Conservation (phyloP, 2,329 filamentous ascomycete genomes). For the Botryotinia narcissicola region DNA sequence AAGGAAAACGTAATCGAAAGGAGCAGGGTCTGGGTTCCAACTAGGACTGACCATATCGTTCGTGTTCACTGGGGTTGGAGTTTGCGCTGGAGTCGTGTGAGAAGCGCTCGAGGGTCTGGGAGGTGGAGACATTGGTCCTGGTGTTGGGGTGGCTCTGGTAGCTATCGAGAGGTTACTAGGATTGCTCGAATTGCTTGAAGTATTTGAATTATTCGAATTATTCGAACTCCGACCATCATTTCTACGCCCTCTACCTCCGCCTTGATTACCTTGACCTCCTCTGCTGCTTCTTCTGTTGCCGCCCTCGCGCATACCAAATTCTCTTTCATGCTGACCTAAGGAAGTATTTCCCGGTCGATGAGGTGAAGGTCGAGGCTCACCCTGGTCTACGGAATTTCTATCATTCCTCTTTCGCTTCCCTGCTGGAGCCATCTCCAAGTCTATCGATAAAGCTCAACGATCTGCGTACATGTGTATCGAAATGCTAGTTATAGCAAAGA, state of each 20-base stretch:
- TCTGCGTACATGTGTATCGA: constrained; percentile 32
- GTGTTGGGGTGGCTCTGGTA: constrained; percentile 35
- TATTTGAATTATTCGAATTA: constrained; percentile 21
- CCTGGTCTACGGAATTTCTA: constrained; percentile 41
- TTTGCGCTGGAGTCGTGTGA: constrained; percentile 32
- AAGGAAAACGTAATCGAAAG: constrained; percentile 72
- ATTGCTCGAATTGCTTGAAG: constrained; percentile 32
- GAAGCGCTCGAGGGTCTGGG: constrained; percentile 34
- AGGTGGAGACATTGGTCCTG: constrained; percentile 40
- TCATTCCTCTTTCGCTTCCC: constrained; percentile 40
- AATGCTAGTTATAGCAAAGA: not conserved
- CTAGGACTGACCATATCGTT: constrained; percentile 34
- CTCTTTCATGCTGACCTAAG: constrained; percentile 57
- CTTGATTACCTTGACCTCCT: constrained; percentile 43
- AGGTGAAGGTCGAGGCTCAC: constrained; percentile 55
- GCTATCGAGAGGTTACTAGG: constrained; percentile 33
- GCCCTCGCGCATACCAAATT: constrained; percentile 47
- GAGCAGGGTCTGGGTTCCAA: constrained; percentile 33
- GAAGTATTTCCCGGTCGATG: constrained; percentile 58
- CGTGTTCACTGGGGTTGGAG: constrained; percentile 28
- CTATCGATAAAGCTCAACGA: constrained; percentile 26
- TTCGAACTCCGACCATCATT: constrained; percentile 33
- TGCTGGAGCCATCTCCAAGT: constrained; percentile 35
- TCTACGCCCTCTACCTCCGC: constrained; percentile 34
- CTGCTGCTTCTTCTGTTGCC: constrained; percentile 47